phyloP scores from a whole-genome alignment of 2,329 filamentous ascomycete genomes.

The Lasiodiplodia theobromae region DNA sequence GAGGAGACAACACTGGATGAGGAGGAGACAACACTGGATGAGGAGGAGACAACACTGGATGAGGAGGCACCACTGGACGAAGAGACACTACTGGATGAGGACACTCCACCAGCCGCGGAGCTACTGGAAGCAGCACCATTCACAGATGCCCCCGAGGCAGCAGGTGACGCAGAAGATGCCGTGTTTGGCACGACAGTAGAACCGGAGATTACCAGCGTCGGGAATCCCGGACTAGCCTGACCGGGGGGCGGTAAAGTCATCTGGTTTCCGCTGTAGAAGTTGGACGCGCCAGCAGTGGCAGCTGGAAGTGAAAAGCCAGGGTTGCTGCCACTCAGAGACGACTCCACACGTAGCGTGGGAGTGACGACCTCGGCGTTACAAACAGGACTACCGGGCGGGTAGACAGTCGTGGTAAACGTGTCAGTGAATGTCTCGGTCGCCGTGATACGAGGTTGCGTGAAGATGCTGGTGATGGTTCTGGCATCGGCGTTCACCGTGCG shows the following conservation, averaged over 20 bases:
- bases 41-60: not conserved
- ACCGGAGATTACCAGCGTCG: not conserved
- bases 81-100: not conserved
- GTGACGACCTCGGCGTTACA: conserved; percentile 9
- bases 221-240: not conserved
- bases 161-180: not conserved
- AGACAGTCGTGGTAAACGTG: conserved; percentile 13
- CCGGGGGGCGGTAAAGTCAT: not conserved
- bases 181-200: not conserved
- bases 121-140: not conserved
- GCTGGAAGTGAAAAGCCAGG: not conserved
- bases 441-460: not conserved
- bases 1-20: no score
- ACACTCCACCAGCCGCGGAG: not conserved
- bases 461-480: conserved; percentile 9
- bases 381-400: conserved; percentile 20
- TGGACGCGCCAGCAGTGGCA: not conserved
- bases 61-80: not conserved
- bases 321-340: conserved; percentile 8
- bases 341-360: not conserved
- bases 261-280: conserved; percentile 22
- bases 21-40: no score
- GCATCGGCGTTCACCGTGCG: not conserved
- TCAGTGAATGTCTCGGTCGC: conserved; percentile 8
- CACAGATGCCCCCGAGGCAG: not conserved